phyloP scores from a whole-genome alignment of 192 early-diverging fungal species.

The Coemansia sp. region DNA sequence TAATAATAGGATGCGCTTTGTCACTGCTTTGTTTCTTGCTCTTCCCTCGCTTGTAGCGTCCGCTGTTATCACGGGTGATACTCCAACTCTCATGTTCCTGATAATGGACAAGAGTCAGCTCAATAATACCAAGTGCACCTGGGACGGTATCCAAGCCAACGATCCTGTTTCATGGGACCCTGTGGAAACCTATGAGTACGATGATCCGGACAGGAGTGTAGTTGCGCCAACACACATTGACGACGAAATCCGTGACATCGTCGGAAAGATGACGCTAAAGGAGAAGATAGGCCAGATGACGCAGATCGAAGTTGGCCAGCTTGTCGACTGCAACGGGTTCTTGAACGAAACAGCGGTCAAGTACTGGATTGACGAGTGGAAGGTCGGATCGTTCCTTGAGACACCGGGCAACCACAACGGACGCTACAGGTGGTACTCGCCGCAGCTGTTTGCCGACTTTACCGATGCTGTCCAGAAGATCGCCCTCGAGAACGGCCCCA shows the following conservation, averaged over 20 bases:
- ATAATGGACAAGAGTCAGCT: too few species aligned
- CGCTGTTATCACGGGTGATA: too few species aligned
- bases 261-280: constrained; percentile 49
- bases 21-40: too few species aligned
- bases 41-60: too few species aligned
- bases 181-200: constrained; percentile 16
- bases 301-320: constrained; percentile 58
- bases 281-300: constrained; percentile 73
- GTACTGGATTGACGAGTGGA: constrained; percentile 61
- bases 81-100: too few species aligned
- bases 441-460: constrained; percentile 57
- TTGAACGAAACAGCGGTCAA: constrained; percentile 58
- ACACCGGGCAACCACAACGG: constrained; percentile 48
- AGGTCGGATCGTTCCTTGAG: constrained; percentile 65
- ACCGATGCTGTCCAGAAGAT: constrained; percentile 61
- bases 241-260: constrained; percentile 51
- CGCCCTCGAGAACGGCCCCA: constrained; percentile 34
- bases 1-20: too few species aligned
- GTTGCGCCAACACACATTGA: constrained; percentile 42
- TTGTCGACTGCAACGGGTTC: constrained; percentile 58
- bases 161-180: constrained; percentile 22
- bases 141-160: constrained; percentile 14
- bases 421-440: constrained; percentile 52
- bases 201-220: not conserved
- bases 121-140: constrained; percentile 1